A percentile compares a stretch with the other conserved stretches of the same genome.
Conservation (phyloP, 352 stramenopile genomes). For the Globisporangium acanthophoron region DNA sequence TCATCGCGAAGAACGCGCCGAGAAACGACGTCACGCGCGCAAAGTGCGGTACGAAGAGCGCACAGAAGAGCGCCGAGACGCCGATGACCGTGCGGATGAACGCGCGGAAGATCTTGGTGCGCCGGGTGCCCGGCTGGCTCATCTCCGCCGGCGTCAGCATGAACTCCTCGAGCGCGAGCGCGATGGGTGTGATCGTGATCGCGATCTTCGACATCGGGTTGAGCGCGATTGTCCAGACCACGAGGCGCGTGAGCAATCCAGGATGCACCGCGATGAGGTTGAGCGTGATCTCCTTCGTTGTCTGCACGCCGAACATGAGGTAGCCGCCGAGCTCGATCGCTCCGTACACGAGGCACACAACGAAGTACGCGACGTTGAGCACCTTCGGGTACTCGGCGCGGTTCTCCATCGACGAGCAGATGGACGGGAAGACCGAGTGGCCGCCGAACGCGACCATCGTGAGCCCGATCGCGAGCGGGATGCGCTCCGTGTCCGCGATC, state of each 20-base stretch:
- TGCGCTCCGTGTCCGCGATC: conserved; percentile 59
- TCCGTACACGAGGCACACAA: conserved; percentile 68
- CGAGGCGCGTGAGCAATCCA: conserved; percentile 48
- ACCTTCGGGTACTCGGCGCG: conserved; percentile 54
- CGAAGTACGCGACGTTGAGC: conserved; percentile 67
- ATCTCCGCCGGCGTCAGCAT: conserved; percentile 45
- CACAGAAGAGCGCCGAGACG: conserved; percentile 46
- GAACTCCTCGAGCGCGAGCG: conserved; percentile 69
- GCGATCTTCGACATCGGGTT: conserved; percentile 89
- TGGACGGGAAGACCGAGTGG: conserved; percentile 88
- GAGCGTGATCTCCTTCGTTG: conserved; percentile 83
- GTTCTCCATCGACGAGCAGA: conserved; percentile 78
- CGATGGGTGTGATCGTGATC: conserved; percentile 78
- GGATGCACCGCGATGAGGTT: conserved; percentile 73
- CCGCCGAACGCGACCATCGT: conserved; percentile 86
- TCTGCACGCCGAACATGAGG: conserved; percentile 76
- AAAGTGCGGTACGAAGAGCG: conserved; percentile 79
- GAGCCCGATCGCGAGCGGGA: conserved; percentile 75
- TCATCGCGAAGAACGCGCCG: conserved; percentile 82
- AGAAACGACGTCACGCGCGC: conserved; percentile 80
- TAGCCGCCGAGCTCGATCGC: conserved; percentile 75
- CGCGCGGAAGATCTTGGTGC: conserved; percentile 47
- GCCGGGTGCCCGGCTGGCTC: conserved; percentile 16
- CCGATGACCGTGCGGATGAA: conserved; percentile 62
- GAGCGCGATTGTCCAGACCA: conserved; percentile 79